Base-by-base conservation (phyloP, 2,329 filamentous ascomycete species). In the Rhynchosporium graminicola region DNA sequence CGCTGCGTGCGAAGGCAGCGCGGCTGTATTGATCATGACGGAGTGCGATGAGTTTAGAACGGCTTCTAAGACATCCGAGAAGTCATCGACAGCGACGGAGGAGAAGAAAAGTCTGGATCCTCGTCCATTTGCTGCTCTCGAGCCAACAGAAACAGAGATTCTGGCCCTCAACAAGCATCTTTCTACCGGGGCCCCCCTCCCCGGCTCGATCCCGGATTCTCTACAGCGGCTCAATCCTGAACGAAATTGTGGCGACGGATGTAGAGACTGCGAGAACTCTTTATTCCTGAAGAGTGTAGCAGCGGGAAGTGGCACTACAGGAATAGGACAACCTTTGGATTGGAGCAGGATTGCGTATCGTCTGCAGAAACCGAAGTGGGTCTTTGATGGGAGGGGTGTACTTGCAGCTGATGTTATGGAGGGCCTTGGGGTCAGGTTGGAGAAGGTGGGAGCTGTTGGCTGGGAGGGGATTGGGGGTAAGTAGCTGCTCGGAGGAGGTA, bases 1-100 rank as follows among this genome's bases (percentile, higher is more conserved):
- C 61, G 65, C 76, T 31, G 79, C 80, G 2, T 81, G 80, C 56
- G 69, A 74, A 4, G 76, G 75, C 9, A 77, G 79, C 0, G 76
- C 80, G 54, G 82, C 80, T 0, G 74, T 82, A 4, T 74, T 83
- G 31, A 77, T 84, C 46, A 75, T 82, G 64, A 83, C 80, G 1
- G 81, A 82, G 26, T 83, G 80, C 73, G 80, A 82, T 58, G 80
- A 83, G 60, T 83, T 84, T 71, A 76, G 75, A 31, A 76, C 76
- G 52, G 67, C 65, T 1, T 55, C 63, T 50, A 56, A 46, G 4
- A 15, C 26, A 10, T 36, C 63, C 28, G 36, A 55, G 7, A 57
- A 47, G 57, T 63, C 38, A 42, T 63, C 51, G 15, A n/a, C 26
- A 5, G 3, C 26, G 36, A 52, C 5, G 3, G 6, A 8, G 36